These are phyloP conservation scores for Camellia oleifera DNA, from an alignment of 179 eudicot species.

Conservation along the genomic window DNA sequence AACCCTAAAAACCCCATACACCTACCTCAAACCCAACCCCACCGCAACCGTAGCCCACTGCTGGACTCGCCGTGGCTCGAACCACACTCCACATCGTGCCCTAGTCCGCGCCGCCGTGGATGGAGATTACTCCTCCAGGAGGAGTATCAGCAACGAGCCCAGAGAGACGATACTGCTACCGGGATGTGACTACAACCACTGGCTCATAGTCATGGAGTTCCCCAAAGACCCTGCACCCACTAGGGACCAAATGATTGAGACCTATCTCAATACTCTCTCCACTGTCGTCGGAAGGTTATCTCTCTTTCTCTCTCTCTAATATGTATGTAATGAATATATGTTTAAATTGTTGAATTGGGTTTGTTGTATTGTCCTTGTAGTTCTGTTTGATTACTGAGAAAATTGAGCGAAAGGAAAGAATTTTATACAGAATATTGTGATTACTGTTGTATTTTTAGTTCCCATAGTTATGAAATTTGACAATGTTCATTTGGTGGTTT, in stretches of 20 bases:
- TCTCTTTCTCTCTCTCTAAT: not conserved
- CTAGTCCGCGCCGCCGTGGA: constrained; percentile 33
- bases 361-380: not conserved
- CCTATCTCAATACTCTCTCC: constrained; percentile 75
- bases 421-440: not conserved
- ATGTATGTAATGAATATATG: too few species aligned
- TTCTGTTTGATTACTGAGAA: not conserved
- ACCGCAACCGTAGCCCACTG: too few species aligned
- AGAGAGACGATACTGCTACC: constrained; percentile 80
- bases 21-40: constrained; percentile 10
- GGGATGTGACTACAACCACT: constrained; percentile 91
- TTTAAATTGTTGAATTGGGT: not conserved
- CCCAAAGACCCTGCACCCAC: constrained; percentile 88
- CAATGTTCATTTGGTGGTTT: not conserved
- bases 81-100: not conserved
- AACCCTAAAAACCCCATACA: constrained; percentile 20
- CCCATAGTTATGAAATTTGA: not conserved
- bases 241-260: constrained; percentile 88
- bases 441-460: not conserved
- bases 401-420: not conserved
- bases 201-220: constrained; percentile 94
- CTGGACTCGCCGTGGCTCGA: constrained; percentile 7
- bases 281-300: constrained; percentile 74
- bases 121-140: constrained; percentile 46
- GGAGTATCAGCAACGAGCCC: constrained; percentile 39